These are phyloP conservation scores for Barnettozyma californica DNA, from an alignment of 805 yeast species.

Conservation along the genomic window DNA sequence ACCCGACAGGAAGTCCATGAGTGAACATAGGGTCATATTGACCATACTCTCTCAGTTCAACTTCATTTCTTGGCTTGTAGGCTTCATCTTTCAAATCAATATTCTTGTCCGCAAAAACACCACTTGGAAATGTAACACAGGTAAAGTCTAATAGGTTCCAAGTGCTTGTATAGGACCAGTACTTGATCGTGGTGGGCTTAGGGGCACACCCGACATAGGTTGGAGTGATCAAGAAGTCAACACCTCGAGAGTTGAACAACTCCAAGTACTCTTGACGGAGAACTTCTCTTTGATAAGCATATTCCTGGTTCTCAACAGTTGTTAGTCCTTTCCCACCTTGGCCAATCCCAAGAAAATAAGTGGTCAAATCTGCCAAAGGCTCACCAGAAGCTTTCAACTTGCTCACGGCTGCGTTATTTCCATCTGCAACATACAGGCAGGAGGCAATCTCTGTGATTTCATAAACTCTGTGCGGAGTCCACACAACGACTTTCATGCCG, in stretches of 20 bases:
- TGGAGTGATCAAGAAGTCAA: conserved; percentile 67
- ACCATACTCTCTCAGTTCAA: conserved; percentile 30
- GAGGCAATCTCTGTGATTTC: conserved; percentile 56
- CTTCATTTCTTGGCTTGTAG: conserved; percentile 18
- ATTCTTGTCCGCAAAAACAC: conserved; percentile 29
- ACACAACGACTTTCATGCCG: conserved; percentile 51
- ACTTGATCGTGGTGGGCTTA: conserved; percentile 52
- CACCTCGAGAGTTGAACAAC: conserved; percentile 45
- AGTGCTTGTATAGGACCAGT: conserved; percentile 77
- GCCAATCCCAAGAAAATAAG: conserved; percentile 55
- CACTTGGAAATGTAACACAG: conserved; percentile 57
- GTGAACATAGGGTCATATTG: conserved; percentile 36
- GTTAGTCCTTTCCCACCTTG: conserved; percentile 45
- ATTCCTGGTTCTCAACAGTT: conserved; percentile 48
- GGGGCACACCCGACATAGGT: conserved; percentile 71
- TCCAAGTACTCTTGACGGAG: conserved; percentile 54
- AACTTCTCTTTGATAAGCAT: conserved; percentile 50
- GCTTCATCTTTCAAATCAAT: conserved; percentile 42
- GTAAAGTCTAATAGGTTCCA: conserved; percentile 74
- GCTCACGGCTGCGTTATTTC: conserved; percentile 51
- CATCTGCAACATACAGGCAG: conserved; percentile 58
- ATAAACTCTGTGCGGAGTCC: conserved; percentile 52
- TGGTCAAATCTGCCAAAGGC: conserved; percentile 58
- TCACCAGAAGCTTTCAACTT: conserved; percentile 59
- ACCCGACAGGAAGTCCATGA: conserved; percentile 51